These are phyloP conservation scores for Cucurbitaria berberidis DNA, from an alignment of 2,329 filamentous ascomycete species.

Conservation along the genomic window DNA sequence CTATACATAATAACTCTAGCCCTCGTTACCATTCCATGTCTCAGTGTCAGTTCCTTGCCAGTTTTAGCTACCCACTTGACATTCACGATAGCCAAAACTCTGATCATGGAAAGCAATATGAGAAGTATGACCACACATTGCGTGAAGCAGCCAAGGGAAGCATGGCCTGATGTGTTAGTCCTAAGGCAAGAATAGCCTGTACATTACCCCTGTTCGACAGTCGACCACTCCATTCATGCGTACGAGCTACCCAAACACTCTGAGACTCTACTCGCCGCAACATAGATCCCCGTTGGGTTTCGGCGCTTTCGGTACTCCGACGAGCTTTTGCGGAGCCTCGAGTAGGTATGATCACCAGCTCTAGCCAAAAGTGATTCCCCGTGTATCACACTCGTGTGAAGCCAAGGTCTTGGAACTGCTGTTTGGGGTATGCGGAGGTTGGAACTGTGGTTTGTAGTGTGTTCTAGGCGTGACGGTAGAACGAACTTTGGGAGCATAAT, in stretches of 20 bases:
- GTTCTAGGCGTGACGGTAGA: constrained; percentile 1
- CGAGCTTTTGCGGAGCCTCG: not conserved
- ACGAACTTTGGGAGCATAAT: not conserved
- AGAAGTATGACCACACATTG: not conserved
- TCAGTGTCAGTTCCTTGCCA: constrained; percentile 10
- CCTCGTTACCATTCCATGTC: constrained; percentile 2
- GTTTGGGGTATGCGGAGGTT: not conserved
- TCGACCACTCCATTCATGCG: constrained; percentile 13
- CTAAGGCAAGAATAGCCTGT: constrained; percentile 4
- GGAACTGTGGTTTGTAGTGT: constrained; percentile 1
- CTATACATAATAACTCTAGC: constrained; percentile 21
- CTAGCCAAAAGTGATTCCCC: not conserved
- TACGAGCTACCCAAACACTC: constrained; percentile 13
- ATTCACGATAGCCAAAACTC: not conserved
- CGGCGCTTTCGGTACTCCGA: not conserved
- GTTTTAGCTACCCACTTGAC: constrained; percentile 2
- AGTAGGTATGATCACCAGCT: not conserved
- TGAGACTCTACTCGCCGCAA: constrained; percentile 11
- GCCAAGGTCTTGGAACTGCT: constrained; percentile 21
- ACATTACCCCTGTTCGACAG: not conserved
- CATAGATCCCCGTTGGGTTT: not conserved
- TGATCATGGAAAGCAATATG: not conserved
- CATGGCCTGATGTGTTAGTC: not conserved
- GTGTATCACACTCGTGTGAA: not conserved
- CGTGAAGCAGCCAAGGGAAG: not conserved